These are phyloP conservation scores for Phytophthora pini DNA, from an alignment of 352 stramenopile genomes.

Conservation along the genomic window DNA sequence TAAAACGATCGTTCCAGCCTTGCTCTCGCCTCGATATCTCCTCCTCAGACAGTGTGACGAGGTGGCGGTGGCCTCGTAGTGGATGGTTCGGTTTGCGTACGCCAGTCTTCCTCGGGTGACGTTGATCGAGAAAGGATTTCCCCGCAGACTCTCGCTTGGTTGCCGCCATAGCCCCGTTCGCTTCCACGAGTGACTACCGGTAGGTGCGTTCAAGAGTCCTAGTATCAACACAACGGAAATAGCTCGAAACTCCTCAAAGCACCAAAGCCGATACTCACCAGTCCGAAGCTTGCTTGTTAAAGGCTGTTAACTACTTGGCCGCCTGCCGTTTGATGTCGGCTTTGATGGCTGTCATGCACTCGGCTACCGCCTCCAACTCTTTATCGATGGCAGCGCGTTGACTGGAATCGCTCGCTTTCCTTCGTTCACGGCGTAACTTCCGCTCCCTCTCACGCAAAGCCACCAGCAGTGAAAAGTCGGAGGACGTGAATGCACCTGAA, in stretches of 20 bases:
- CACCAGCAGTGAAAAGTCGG: slow-evolving; percentile 55
- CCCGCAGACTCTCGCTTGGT: slow-evolving; percentile 50
- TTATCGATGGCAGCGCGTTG: slow-evolving; percentile 50
- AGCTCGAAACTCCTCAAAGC: slow-evolving; percentile 10
- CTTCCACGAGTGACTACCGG: background rate
- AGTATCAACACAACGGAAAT: slow-evolving; percentile 21
- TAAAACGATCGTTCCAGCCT: slow-evolving; percentile 81
- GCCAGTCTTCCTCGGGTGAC: slow-evolving; percentile 25
- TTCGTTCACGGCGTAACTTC: slow-evolving; percentile 52
- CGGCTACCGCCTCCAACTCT: slow-evolving; percentile 56
- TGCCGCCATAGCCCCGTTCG: slow-evolving; percentile 40
- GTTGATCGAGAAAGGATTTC: slow-evolving; percentile 54
- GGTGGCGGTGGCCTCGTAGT: slow-evolving; percentile 41
- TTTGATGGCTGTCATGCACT: slow-evolving; percentile 70
- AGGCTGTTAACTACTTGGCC: slow-evolving; percentile 26
- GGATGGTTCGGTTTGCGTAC: slow-evolving; percentile 24
- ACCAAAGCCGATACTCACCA: background rate
- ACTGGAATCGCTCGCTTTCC: slow-evolving; percentile 23
- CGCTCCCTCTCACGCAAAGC: slow-evolving; percentile 63
- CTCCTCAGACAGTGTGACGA: slow-evolving; percentile 52
- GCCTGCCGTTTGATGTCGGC: slow-evolving; percentile 58
- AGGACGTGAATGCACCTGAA: slow-evolving; percentile 33
- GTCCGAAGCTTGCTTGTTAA: slow-evolving; percentile 6
- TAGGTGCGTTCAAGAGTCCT: slow-evolving; percentile 8
- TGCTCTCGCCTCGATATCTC: slow-evolving; percentile 69